These are phyloP conservation scores for Globisporangium yorkense DNA, from an alignment of 352 stramenopile species.

Conservation along the genomic window DNA sequence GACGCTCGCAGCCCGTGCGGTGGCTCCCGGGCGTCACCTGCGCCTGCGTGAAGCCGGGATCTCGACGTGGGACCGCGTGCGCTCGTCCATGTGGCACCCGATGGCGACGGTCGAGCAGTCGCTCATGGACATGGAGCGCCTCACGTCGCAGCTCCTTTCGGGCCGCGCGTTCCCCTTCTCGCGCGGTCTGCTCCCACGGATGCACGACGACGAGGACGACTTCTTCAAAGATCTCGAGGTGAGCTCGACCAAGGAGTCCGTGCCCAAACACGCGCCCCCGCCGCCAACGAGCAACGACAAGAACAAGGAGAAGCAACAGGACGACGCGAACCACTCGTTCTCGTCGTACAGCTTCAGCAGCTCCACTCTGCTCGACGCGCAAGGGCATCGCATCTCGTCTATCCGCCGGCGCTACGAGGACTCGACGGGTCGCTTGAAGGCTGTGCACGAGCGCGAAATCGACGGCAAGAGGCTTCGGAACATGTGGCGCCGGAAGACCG, in stretches of 20 bases:
- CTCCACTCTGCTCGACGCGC: conserved; percentile 65
- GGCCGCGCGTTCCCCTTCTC: conserved; percentile 11
- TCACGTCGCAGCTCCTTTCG: conserved; percentile 36
- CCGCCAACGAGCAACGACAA: not conserved
- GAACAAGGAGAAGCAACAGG: not conserved
- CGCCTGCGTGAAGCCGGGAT: conserved; percentile 24
- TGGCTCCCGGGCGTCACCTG: not conserved
- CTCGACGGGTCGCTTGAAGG: conserved; percentile 74
- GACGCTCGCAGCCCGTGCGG: not conserved
- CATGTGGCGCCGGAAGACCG: conserved; percentile 69
- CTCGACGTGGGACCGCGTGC: conserved; percentile 75
- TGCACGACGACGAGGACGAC: conserved; percentile 36
- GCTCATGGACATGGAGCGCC: conserved; percentile 61
- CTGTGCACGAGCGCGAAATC: conserved; percentile 73
- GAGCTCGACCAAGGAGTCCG: conserved; percentile 17
- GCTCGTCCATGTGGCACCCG: conserved; percentile 69
- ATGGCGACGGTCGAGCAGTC: conserved; percentile 79
- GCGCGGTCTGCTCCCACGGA: conserved; percentile 6
- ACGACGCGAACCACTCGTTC: conserved; percentile 31
- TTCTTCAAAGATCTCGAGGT: conserved; percentile 79
- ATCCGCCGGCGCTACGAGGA: conserved; percentile 81
- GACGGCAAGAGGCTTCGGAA: conserved; percentile 54
- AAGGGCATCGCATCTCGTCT: conserved; percentile 55
- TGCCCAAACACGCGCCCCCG: not conserved
- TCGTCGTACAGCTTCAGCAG: conserved; percentile 77